Evolutionary conservation across 1,139 yeast genomes (phyloP), one percentile per base, ranked within the genome.

Genomic region (Nadsonia commutata): DNA sequence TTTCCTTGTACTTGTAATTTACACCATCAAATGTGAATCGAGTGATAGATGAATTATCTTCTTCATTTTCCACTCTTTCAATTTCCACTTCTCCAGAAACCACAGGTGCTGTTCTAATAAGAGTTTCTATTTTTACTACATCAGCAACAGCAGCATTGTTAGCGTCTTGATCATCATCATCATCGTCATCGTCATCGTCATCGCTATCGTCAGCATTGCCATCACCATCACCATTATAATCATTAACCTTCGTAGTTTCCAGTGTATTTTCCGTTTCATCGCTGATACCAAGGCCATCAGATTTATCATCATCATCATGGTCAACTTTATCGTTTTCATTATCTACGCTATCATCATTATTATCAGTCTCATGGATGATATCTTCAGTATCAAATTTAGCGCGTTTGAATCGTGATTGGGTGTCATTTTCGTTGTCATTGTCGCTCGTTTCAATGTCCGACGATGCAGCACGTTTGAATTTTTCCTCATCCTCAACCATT

Each of bases 1-100:
- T 70, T 59, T 90, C 98, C 55, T 81, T 83, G 63, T 82, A 88
- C 21, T 85, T 76, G 59, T 88, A 86, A 46, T 73, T 70, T n/a
- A 74, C 75, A 1, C 95, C 95, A 56, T 85, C 94, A 55, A 77
- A 78, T 43, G 67, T 69, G 54, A 77, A 78, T 16, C 67, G 40
- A 64, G 70, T 39, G 70, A 72, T 56, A 39, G 48, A 52, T 13
- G 55, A 48, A 8, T 52, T 54, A 23, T 58, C 60, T 5, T 49
- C 52, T 33, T 53, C 56, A 3, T 53, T 60, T 13, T 53, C 60
- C n/a, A n/a, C n/a, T 16, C 53, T 52, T 2, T 44, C 51, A 13
- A 46, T 48, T 8, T 49, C 59, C 5, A 46, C 49, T 9, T 49
- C 52, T 16, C 46, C 51, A 9, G 47, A n/a, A n/a, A n/a, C n/a